phyloP scores from a whole-genome alignment of 805 yeast genomes.

The Nakazawaea ishiwadae region DNA sequence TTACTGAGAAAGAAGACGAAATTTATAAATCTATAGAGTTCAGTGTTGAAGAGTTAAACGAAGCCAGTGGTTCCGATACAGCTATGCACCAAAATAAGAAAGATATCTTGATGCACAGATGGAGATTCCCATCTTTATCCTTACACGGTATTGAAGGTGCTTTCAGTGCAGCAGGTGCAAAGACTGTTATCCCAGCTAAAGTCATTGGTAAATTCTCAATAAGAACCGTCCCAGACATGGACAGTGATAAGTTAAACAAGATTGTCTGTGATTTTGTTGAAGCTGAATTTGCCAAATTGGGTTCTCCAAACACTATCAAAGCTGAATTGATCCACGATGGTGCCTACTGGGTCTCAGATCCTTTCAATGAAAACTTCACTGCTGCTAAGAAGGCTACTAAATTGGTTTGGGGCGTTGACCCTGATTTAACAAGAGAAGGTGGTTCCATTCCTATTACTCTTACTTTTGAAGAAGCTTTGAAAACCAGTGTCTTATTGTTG shows the following conservation, averaged over 20 bases:
- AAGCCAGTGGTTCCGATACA: constrained; percentile 85
- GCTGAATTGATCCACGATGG: constrained; percentile 91
- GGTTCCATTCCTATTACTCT: constrained; percentile 98
- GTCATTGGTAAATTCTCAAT: constrained; percentile 94
- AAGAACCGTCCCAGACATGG: constrained; percentile 95
- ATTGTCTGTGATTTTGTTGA: constrained; percentile 69
- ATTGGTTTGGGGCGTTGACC: constrained; percentile 90
- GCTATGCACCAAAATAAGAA: constrained; percentile 73
- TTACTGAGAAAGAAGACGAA: constrained; percentile 72
- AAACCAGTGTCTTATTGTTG: constrained; percentile 79
- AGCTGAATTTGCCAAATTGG: constrained; percentile 57
- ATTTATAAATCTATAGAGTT: constrained; percentile 86
- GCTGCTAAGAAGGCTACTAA: constrained; percentile 95
- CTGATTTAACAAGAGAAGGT: constrained; percentile 98
- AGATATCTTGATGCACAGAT: constrained; percentile 92
- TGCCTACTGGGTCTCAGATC: constrained; percentile 93
- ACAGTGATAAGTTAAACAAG: constrained; percentile 71
- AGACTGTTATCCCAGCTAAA: constrained; percentile 95
- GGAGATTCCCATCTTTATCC: constrained; percentile 97
- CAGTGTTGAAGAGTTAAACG: constrained; percentile 76
- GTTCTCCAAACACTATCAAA: constrained; percentile 70
- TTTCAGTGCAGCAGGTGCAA: constrained; percentile 90
- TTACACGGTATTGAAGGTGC: constrained; percentile 98
- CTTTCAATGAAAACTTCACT: constrained; percentile 84
- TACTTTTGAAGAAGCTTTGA: constrained; percentile 83